Base-by-base conservation (phyloP, 257 asterid species). In the Ilex aquifolium region DNA sequence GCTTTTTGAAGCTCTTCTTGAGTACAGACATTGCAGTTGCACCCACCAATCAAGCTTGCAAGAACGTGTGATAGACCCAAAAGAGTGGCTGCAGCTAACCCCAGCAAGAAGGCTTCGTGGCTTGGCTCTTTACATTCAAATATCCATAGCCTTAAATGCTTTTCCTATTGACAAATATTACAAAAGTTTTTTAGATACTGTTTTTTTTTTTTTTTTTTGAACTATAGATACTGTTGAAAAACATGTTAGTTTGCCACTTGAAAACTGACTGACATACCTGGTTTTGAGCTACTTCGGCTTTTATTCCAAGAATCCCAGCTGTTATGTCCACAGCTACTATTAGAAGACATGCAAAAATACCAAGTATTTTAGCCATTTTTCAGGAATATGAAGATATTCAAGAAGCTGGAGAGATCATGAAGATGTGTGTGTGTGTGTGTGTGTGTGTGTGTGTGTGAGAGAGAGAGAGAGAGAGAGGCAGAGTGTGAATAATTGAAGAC, bases 51-150 rank as follows among this genome's bases (percentile, higher is more conserved):
- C 77, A 90, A 67, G 72, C 82, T 87, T 7, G 88, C 84, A 36
- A 88, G 65, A 57, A 90, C 65, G 68, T 90, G 97, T 49, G 96
- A 93, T 55, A 76, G 39, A 6, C 77, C 65, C 6, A 87, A 82
- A 52, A 90, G 82, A 21, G 71, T 57, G 7, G 83, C 82, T n/a
- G 97, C 97, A 8, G 85, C 82, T 32, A 81, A 59, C n/a, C 95
- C 99, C 1, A 87, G 64, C 44, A 89, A 69, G 54, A 66, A 92
- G 0, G 99, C 99, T 7, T 82, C 84, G 54, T 89, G 97, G 65
- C 97, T 92, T 32, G 93, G 95, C 71, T 84, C 81, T 70, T 92
- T 89, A 42, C 99, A 92, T 77, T 92, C 99, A 56, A 89, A 82
- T 65, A 92, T 61, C 91, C 88, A 85, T 48, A 92, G 57, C 74